phyloP scores from a whole-genome alignment of 106 monocot genomes.

The Hemerocallis citrina region DNA sequence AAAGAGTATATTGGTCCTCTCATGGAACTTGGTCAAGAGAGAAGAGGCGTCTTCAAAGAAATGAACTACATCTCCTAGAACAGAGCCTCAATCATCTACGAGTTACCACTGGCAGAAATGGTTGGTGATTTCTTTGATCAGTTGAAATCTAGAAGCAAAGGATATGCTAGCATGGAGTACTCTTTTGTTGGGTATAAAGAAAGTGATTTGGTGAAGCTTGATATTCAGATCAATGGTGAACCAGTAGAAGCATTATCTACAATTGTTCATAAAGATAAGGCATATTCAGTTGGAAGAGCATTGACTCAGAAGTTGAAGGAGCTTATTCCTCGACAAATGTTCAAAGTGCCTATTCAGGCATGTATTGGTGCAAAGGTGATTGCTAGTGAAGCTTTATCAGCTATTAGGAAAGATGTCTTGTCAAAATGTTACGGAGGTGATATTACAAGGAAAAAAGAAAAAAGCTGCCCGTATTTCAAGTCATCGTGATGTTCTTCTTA shows the following conservation, averaged over 20 bases:
- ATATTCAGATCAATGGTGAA: constrained; percentile 90
- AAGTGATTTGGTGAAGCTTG: constrained; percentile 88
- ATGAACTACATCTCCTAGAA: constrained; percentile 87
- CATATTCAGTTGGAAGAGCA: constrained; percentile 91
- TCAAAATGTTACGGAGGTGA: constrained; percentile 99
- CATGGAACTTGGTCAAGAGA: constrained; percentile 97
- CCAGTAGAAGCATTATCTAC: constrained; percentile 88
- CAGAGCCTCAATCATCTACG: constrained; percentile 78
- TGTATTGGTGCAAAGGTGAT: constrained; percentile 95
- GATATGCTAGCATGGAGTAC: constrained; percentile 99
- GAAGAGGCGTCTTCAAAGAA: constrained; percentile 92
- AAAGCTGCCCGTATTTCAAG: too few relatives aligned
- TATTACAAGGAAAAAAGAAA: constrained; percentile 94
- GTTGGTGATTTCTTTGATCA: constrained; percentile 99
- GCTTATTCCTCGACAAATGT: constrained; percentile 97
- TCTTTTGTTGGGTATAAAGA: constrained; percentile 91
- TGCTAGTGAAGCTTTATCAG: constrained; percentile 91
- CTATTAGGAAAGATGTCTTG: constrained; percentile 94
- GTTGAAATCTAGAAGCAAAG: constrained; percentile 93
- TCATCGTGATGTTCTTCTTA: too few relatives aligned
- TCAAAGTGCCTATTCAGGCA: constrained; percentile 97
- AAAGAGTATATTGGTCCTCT: constrained; percentile 90
- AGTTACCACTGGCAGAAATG: constrained; percentile 96
- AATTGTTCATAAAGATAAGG: constrained; percentile 98
- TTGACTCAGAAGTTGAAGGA: constrained; percentile 90